Conservation (phyloP, 23 red algal species). For the Gracilaria domingensis region DNA sequence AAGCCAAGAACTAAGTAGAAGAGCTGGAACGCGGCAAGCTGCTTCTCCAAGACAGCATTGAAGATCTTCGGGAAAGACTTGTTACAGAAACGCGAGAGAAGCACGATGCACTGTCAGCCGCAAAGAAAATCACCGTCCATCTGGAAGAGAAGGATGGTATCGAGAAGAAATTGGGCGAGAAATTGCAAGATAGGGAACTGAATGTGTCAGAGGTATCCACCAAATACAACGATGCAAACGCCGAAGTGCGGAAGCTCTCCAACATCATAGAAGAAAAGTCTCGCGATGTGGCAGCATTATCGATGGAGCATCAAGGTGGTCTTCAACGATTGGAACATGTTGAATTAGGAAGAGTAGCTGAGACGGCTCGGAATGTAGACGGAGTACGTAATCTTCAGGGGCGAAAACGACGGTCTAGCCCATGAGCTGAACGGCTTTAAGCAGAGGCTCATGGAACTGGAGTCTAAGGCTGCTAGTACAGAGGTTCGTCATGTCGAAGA, state of each 20-base stretch:
- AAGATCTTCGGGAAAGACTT: neutral
- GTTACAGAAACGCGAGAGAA: neutral
- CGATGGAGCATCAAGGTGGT: neutral
- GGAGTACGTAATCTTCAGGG: neutral
- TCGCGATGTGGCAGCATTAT: neutral
- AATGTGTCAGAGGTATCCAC: neutral
- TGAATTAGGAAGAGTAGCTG: neutral
- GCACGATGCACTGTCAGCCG: neutral
- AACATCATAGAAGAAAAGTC: neutral
- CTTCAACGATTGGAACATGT: neutral
- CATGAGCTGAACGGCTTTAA: neutral
- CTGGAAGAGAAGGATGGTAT: neutral
- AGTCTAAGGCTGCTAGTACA: neutral
- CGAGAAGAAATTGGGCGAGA: neutral
- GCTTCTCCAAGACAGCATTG: neutral
- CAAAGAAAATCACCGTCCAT: neutral
- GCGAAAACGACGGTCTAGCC: neutral
- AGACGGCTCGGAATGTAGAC: neutral
- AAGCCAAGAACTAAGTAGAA: neutral
- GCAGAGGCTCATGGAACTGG: neutral
- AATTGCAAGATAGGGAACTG: neutral
- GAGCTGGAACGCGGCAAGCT: neutral
- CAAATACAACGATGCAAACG: too few species aligned
- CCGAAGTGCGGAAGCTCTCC: too few species aligned
- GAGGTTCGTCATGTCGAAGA: neutral